Base-by-base conservation (phyloP, 2,329 filamentous ascomycete genomes). In the Colletotrichum chrysophilum region DNA sequence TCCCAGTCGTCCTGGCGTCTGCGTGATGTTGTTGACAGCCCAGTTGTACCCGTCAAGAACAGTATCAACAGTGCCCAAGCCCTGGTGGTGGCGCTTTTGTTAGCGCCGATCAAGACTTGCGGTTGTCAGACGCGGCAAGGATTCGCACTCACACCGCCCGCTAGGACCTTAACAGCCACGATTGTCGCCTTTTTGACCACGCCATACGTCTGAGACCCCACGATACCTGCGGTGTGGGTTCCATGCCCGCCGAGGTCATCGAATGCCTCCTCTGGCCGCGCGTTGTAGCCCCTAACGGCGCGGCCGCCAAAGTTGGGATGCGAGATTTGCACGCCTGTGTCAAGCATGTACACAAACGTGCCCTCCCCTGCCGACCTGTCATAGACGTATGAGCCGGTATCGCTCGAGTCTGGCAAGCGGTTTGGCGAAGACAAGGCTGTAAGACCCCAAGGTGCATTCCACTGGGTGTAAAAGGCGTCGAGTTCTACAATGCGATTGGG, bases 101-200 rank as follows among this genome's bases (percentile, higher is more conserved):
- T 38, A 75, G 56, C 38, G 21, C 26, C 28, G 26, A 62, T 56
- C 60, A 16, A n/a, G 36, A 52, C n/a, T 48, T 10, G 16, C 8
- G 32, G 52, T 67, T 43, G 69, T 32, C 66, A 34, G 21, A 48
- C 55, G 28, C 48, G 62, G 34, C 64, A 58, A 30, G 30, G 28
- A 58, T 30, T 28, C 28, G 16, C 30, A 71, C 61, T 66, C 43
- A 71, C 14, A 80, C 82, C 5, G 74, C 65, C 7, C 77, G 79
- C 52, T 77, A 82, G 9, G 16, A 89, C 87, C 82, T 89, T 89
- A 73, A 89, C 84, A 12, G 85, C 87, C 56, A 86, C 82, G 32
- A 89, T 79, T 21, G 77, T 83, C 4, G 83, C 82, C 79, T 85
- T 84, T 81, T 88, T 89, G 18, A 87, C 86, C 14, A 89, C 82